These are phyloP conservation scores for Aphanomyces invadans DNA, from an alignment of 352 stramenopile species.

Conservation along the genomic window DNA sequence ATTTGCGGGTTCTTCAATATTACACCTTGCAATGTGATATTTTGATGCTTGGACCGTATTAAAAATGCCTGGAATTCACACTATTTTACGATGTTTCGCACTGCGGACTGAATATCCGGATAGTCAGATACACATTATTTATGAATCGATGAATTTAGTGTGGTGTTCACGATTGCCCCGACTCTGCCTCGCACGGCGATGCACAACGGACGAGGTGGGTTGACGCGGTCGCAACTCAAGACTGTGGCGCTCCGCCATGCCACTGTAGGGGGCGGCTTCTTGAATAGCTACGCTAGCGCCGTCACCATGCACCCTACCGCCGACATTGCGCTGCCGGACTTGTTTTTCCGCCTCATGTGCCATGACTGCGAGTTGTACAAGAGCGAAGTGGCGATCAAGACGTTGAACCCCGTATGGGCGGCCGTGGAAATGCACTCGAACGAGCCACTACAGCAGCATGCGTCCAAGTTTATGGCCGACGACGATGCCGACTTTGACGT, in stretches of 20 bases:
- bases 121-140: too few relatives aligned
- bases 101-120: too few relatives aligned
- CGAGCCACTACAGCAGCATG: neutral
- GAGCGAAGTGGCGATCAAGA: constrained; percentile 20
- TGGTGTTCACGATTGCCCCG: too few relatives aligned
- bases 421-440: constrained; percentile 15
- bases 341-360: constrained; percentile 15
- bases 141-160: too few relatives aligned
- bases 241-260: constrained; percentile 5
- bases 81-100: too few relatives aligned
- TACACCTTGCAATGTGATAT: too few relatives aligned
- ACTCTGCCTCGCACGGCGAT: neutral
- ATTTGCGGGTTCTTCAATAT: too few relatives aligned
- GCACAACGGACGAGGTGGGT: neutral
- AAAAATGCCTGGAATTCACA: too few relatives aligned
- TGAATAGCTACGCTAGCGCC: neutral
- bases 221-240: constrained; percentile 9
- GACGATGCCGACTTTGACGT: constrained; percentile 10
- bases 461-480: constrained; percentile 14
- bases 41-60: too few relatives aligned
- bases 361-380: constrained; percentile 14
- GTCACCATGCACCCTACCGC: neutral
- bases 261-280: neutral
- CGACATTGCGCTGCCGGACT: constrained; percentile 16
- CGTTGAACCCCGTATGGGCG: constrained; percentile 18